A percentile compares a stretch with the other conserved stretches of the same genome.
phyloP scores from a whole-genome alignment of 2,329 filamentous ascomycete species.

The Botrytis aclada region DNA sequence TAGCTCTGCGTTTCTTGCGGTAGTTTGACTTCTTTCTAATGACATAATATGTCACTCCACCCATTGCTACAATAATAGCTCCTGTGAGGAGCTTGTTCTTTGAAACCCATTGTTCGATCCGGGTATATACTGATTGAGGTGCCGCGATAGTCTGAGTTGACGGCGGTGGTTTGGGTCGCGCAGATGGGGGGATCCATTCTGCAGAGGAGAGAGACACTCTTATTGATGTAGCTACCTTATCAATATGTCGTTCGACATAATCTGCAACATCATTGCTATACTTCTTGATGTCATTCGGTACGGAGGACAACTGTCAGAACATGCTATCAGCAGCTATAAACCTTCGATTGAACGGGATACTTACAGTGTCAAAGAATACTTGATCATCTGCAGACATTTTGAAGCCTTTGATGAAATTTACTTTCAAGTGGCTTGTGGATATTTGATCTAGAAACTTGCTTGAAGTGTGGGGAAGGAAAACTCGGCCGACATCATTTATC shows the following conservation, averaged over 20 bases:
- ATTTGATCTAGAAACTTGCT: constrained; percentile 11
- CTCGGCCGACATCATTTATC: neutral
- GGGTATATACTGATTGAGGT: constrained; percentile 45
- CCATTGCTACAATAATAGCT: constrained; percentile 65
- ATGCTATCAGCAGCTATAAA: constrained; percentile 9
- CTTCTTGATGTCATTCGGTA: constrained; percentile 63
- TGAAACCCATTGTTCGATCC: constrained; percentile 66
- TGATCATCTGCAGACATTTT: constrained; percentile 77
- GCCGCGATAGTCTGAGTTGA: constrained; percentile 21
- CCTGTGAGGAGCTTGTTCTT: constrained; percentile 72
- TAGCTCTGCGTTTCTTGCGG: constrained; percentile 68
- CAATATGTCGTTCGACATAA: constrained; percentile 77
- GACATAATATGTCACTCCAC: constrained; percentile 55
- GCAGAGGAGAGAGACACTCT: constrained; percentile 66
- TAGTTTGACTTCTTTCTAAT: constrained; percentile 55
- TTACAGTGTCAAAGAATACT: constrained; percentile 73
- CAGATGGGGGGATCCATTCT: constrained; percentile 69
- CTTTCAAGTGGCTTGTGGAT: neutral
- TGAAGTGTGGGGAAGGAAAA: constrained; percentile 15
- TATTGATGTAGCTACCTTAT: constrained; percentile 67
- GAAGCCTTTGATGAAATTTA: constrained; percentile 21
- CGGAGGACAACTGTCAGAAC: constrained; percentile 49
- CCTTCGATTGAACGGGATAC: constrained; percentile 35
- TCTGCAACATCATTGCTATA: constrained; percentile 74
- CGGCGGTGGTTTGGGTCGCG: constrained; percentile 57